Conservation (phyloP, 495 filamentous ascomycete species). For the Podospora bellae-mahoneyi region DNA sequence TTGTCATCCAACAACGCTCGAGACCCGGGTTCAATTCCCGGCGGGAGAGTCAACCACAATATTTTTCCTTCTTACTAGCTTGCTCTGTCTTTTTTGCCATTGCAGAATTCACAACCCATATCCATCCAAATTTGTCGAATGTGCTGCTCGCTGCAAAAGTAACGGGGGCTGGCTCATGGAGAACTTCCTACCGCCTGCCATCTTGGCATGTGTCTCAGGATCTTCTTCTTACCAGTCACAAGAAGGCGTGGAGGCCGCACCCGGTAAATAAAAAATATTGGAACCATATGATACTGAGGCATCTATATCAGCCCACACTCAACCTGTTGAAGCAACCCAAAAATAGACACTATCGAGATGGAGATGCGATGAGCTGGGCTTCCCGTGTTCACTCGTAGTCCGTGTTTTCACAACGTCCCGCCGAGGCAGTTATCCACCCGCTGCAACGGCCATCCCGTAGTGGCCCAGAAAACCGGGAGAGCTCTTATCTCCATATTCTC, state of each 20-base stretch:
- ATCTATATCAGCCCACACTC: background rate
- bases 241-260: background rate
- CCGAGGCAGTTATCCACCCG: background rate
- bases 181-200: background rate
- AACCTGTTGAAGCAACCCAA: background rate
- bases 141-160: too few species aligned
- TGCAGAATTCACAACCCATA: too few species aligned
- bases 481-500: background rate
- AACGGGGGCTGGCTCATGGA: too few species aligned
- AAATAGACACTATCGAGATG: background rate
- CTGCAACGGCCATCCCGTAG: background rate
- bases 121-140: too few species aligned
- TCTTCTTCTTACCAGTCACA: background rate
- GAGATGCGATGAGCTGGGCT: background rate
- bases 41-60: slow-evolving; percentile 17
- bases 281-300: background rate
- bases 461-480: background rate
- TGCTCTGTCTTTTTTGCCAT: too few species aligned
- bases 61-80: slow-evolving; percentile 6
- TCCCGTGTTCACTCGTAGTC: background rate
- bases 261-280: background rate
- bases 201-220: background rate
- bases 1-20: slow-evolving; percentile 23
- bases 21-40: slow-evolving; percentile 26
- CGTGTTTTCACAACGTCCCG: background rate